Evolutionary conservation across 2,329 filamentous ascomycete genomes (phyloP).

Genomic region (Talaromyces funiculosus): DNA sequence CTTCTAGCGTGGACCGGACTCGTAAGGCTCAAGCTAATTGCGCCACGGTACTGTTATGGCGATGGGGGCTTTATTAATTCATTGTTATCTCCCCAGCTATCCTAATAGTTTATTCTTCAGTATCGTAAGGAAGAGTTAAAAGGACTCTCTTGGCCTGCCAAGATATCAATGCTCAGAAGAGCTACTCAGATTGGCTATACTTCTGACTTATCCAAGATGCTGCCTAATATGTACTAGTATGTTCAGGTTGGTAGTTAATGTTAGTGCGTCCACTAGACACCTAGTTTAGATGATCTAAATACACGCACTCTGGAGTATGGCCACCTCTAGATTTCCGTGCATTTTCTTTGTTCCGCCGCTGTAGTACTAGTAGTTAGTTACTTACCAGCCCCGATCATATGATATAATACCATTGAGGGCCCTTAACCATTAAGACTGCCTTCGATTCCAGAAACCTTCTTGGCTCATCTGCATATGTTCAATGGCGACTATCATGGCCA

Average conservation of each 20-base stretch:
- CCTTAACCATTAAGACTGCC: background rate
- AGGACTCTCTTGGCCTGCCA: background rate
- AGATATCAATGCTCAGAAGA: background rate
- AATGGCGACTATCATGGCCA: background rate
- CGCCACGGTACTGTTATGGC: background rate
- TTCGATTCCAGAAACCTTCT: background rate
- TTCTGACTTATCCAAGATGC: background rate
- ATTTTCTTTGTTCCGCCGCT: no score
- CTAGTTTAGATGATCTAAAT: no score
- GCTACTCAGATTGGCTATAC: background rate
- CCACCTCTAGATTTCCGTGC: no score
- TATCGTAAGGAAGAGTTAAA: background rate
- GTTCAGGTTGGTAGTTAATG: no score
- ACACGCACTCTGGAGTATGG: no score
- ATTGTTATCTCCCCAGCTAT: background rate
- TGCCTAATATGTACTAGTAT: no score
- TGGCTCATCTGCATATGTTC: background rate
- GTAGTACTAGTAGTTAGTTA: no score
- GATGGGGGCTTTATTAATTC: background rate
- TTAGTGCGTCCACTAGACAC: no score
- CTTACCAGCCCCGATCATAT: no score
- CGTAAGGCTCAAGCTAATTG: background rate
- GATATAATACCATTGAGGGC: no score
- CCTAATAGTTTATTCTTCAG: background rate
- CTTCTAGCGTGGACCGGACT: background rate